A percentile compares a stretch with the other conserved stretches of the same genome.
phyloP scores from a whole-genome alignment of 768 basidiomycete species.

The Termitomyces sp. region DNA sequence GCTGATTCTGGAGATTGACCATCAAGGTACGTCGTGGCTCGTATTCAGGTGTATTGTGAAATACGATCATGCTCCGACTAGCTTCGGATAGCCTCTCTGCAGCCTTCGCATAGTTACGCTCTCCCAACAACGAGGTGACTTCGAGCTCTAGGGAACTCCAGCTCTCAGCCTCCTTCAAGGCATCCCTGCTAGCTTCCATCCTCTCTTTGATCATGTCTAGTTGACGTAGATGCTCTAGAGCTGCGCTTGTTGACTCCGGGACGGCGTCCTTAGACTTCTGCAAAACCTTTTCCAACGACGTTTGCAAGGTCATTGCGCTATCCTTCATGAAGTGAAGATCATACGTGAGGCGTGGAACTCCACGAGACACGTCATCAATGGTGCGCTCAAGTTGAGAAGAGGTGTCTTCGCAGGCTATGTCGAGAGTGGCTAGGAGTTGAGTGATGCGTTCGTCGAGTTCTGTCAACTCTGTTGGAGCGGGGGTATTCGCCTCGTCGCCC shows the following conservation, averaged over 20 bases:
- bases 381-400: constrained; percentile 81
- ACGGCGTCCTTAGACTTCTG: constrained; percentile 49
- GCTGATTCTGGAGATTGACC: constrained; percentile 92
- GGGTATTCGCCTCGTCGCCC: constrained; percentile 24
- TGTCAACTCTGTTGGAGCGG: constrained; percentile 39
- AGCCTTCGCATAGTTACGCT: constrained; percentile 81
- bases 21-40: constrained; percentile 83
- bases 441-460: constrained; percentile 74
- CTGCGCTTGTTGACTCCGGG: constrained; percentile 56
- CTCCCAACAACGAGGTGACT: constrained; percentile 79
- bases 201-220: constrained; percentile 81
- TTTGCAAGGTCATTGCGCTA: constrained; percentile 75
- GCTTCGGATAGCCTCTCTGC: constrained; percentile 93
- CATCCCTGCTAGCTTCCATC: constrained; percentile 89
- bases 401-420: constrained; percentile 87
- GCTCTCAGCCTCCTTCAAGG: constrained; percentile 91
- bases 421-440: constrained; percentile 74
- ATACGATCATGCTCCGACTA: constrained; percentile 84
- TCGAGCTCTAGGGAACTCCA: constrained; percentile 96
- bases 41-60: constrained; percentile 90
- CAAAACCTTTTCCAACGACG: constrained; percentile 61
- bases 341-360: constrained; percentile 88
- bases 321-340: constrained; percentile 98
- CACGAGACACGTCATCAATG: constrained; percentile 90
- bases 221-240: constrained; percentile 74